Evolutionary conservation across 2,329 filamentous ascomycete species (phyloP).

Genomic region (Aspergillus pseudoglaucus): DNA sequence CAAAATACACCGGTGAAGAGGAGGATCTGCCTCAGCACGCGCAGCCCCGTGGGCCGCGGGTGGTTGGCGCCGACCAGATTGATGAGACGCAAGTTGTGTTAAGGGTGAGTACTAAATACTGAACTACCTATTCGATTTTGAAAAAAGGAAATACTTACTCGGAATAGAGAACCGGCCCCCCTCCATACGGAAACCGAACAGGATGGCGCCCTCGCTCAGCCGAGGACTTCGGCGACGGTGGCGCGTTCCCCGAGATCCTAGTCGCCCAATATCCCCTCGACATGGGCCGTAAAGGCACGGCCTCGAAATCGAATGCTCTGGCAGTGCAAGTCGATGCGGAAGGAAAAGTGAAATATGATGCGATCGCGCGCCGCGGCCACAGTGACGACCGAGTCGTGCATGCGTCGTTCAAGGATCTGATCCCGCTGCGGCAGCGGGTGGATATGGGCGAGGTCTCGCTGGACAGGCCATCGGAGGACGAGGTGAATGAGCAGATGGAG

Average conservation of each 20-base stretch:
- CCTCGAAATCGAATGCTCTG: slow-evolving; percentile 72
- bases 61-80: slow-evolving; percentile 71
- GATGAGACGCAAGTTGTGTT: slow-evolving; percentile 82
- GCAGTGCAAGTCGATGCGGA: slow-evolving; percentile 86
- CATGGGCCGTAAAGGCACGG: slow-evolving; percentile 74
- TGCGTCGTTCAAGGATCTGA: slow-evolving; percentile 93
- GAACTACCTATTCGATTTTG: slow-evolving; percentile 6
- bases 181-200: slow-evolving; percentile 76
- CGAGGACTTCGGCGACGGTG: slow-evolving; percentile 94
- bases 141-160: not conserved
- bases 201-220: slow-evolving; percentile 85
- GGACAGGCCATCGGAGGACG: slow-evolving; percentile 74
- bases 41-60: slow-evolving; percentile 71
- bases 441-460: slow-evolving; percentile 88
- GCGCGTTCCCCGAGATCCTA: slow-evolving; percentile 88
- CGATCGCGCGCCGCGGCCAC: slow-evolving; percentile 86
- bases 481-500: slow-evolving; percentile 77
- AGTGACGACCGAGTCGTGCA: slow-evolving; percentile 78
- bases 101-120: slow-evolving; percentile 45
- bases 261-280: slow-evolving; percentile 93
- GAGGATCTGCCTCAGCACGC: slow-evolving; percentile 68
- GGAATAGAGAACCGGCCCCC: slow-evolving; percentile 66
- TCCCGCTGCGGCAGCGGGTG: slow-evolving; percentile 85
- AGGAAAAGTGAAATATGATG: slow-evolving; percentile 93
- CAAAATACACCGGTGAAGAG: slow-evolving; percentile 83